phyloP scores from a whole-genome alignment of 257 asterid genomes.

The Nicotiana tomentosiformis region DNA sequence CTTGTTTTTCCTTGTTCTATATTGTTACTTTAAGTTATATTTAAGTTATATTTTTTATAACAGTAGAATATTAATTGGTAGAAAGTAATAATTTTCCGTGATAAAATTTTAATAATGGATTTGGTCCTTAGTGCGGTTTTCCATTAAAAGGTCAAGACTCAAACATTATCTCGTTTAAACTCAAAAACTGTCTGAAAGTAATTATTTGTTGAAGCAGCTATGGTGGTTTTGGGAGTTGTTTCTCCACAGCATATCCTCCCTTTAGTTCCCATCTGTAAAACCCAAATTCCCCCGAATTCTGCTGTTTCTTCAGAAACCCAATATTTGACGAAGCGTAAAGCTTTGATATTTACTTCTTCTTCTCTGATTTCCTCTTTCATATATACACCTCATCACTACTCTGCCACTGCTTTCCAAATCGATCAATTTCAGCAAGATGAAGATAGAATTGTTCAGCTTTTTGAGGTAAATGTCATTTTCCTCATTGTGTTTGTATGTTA shows the following conservation, averaged over 20 bases:
- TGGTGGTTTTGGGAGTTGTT: conserved; percentile 31
- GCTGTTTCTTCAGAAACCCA: conserved; percentile 18
- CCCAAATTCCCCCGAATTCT: neutral
- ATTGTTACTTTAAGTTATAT: too few relatives aligned
- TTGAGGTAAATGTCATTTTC: conserved; percentile 40
- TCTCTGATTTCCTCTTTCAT: conserved; percentile 41
- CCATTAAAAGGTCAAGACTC: too few relatives aligned
- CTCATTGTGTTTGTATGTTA: neutral
- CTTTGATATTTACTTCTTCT: conserved; percentile 47
- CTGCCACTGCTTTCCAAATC: conserved; percentile 41
- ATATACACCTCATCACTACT: conserved; percentile 13
- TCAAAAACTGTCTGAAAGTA: neutral
- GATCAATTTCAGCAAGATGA: conserved; percentile 54
- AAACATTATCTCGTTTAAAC: neutral
- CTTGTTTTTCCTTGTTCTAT: too few relatives aligned
- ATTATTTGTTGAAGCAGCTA: neutral
- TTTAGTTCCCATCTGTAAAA: conserved; percentile 21
- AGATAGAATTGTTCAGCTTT: conserved; percentile 46
- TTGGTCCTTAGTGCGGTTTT: too few relatives aligned
- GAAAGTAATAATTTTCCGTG: too few relatives aligned
- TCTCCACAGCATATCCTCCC: conserved; percentile 17
- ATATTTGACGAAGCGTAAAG: conserved; percentile 37
- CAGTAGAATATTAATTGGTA: too few relatives aligned
- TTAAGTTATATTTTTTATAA: too few relatives aligned
- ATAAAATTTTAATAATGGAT: too few relatives aligned